These are phyloP conservation scores for Plasmodium relictum DNA, from an alignment of 169 alveolate genomes.

Conservation along the genomic window DNA sequence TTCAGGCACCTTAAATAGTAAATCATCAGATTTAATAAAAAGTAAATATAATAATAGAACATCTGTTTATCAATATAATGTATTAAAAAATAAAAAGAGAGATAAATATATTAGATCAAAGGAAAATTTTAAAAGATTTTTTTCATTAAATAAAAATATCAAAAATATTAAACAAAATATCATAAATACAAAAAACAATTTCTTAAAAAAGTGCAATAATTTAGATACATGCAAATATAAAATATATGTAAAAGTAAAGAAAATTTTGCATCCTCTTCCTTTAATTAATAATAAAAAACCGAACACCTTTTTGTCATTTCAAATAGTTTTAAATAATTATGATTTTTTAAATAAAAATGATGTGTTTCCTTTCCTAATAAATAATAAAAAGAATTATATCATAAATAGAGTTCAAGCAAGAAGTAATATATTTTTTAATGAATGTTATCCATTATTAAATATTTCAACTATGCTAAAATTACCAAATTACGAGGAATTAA, in stretches of 20 bases:
- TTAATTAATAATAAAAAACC: conserved; percentile 31
- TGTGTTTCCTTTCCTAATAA: conserved; percentile 19
- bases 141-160: neutral
- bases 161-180: neutral
- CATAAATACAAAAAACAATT: neutral
- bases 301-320: conserved; percentile 30
- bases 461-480: conserved; percentile 16
- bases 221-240: conserved; percentile 4
- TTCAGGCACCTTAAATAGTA: no score
- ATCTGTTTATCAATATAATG: neutral
- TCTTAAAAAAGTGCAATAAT: neutral
- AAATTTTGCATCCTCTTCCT: conserved; percentile 13
- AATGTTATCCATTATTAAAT: conserved; percentile 9
- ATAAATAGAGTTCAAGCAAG: conserved; percentile 56
- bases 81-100: neutral
- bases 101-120: neutral
- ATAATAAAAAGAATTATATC: conserved; percentile 14
- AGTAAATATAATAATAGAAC: neutral
- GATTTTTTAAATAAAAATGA: conserved; percentile 18
- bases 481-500: conserved; percentile 26
- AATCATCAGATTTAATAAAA: no score
- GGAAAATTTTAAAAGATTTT: no score
- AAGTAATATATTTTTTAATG: conserved; percentile 23
- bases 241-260: conserved; percentile 41
- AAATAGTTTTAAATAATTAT: conserved; percentile 55